Percentiles rank a stretch among this genome's conserved stretches.
phyloP scores from a whole-genome alignment of 495 filamentous ascomycete species.

The Hypoxylon perforatum region DNA sequence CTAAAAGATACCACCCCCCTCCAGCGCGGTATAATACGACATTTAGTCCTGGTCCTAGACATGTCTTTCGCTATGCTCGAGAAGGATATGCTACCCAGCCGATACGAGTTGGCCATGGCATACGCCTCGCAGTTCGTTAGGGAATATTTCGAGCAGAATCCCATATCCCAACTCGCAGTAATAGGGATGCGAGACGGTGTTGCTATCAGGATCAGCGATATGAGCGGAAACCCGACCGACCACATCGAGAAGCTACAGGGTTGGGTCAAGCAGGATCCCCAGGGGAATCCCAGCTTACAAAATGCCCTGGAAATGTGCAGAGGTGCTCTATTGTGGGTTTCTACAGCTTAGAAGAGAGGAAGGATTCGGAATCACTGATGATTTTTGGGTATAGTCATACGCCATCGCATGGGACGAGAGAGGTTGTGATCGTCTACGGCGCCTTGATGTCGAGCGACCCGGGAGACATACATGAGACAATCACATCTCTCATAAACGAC shows the following conservation, averaged over 20 bases:
- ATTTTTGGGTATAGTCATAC: slow-evolving; percentile 70
- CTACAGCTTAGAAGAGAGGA: slow-evolving; percentile 24
- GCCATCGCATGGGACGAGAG: slow-evolving; percentile 90
- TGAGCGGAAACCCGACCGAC: slow-evolving; percentile 89
- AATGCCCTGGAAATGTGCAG: slow-evolving; percentile 96
- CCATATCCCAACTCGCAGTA: slow-evolving; percentile 94
- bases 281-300: slow-evolving; percentile 89
- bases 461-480: slow-evolving; percentile 93
- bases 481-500: slow-evolving; percentile 77
- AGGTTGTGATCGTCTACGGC: slow-evolving; percentile 91
- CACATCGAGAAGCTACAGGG: slow-evolving; percentile 81
- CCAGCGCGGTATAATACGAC: slow-evolving; percentile 95
- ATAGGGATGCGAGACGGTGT: slow-evolving; percentile 93
- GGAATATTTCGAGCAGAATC: slow-evolving; percentile 98
- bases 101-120: slow-evolving; percentile 82
- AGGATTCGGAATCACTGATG: slow-evolving; percentile 23
- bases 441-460: slow-evolving; percentile 91
- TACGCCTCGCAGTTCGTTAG: slow-evolving; percentile 89
- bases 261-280: slow-evolving; percentile 81
- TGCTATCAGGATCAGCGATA: slow-evolving; percentile 83
- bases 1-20: slow-evolving; percentile 92
- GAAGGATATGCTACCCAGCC: slow-evolving; percentile 90
- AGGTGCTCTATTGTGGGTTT: slow-evolving; percentile 80
- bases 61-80: slow-evolving; percentile 93
- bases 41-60: slow-evolving; percentile 91